Evolutionary conservation across 164 flowering plant species (phyloP), one percentile per base, ranked within the genome.

Genomic region (Umbilicus rupestris): DNA sequence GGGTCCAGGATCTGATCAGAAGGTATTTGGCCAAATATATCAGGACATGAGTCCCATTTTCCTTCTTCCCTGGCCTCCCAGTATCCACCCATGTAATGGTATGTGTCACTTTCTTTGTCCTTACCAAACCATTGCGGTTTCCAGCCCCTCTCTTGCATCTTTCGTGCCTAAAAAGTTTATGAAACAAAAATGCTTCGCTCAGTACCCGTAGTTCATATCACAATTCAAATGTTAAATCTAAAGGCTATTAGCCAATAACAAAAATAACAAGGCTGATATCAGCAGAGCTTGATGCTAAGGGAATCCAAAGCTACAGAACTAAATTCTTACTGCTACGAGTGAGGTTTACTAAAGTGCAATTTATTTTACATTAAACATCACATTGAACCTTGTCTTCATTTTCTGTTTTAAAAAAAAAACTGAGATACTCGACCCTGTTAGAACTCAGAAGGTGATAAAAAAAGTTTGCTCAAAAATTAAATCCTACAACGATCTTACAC

Each of bases 121-220:
- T 84, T 85, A 1, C 78, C 78, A 77, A 89, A 89, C 96, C 96
- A 89, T 65, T 71, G 77, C 3, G 96, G 84, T 63, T 83, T 84
- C 96, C 96, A 89, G 19, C 96, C 96, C 60, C 83, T 81, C 76
- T 89, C 96, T 77, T 87, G 96, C 87, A 89, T 83, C 76, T 82
- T 84, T 67, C 89, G 73, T 5, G 96, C 76, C 96, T 89, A 81
- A 46, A 62, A 20, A n/a, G n/a, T 19, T 67, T 16, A 58, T 37
- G 7, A 26, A 20, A 12, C 59, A 71, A 69, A n/a, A 66, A 5
- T 10, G 17, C 22, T n/a, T 28, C 47, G 3, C n/a, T 45, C 20
- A 47, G 41, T 29, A 57, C n/a, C 19, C 10, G n/a, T 39, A 11
- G 17, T 41, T 20, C 15, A 58, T 28, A n/a, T n/a, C 4, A n/a